Evolutionary conservation across 176 grass and related monocot species (phyloP).

Genomic region (Carex parvula): DNA sequence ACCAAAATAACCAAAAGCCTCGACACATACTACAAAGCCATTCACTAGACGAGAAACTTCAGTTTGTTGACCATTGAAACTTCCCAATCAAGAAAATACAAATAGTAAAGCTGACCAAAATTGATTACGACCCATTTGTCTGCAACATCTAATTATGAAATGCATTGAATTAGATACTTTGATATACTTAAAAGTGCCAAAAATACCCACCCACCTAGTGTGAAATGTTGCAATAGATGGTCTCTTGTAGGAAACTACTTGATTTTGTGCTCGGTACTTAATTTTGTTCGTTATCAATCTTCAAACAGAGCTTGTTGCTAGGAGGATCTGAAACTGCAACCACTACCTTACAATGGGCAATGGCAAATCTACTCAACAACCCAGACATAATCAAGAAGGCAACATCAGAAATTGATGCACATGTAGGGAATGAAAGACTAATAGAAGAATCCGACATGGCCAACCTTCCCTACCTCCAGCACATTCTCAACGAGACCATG

Average conservation of each 20-base stretch:
- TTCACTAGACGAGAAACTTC: neutral
- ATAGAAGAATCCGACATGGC: constrained; percentile 23
- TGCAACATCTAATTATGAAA: neutral
- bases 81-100: neutral
- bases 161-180: neutral
- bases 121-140: too few species aligned
- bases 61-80: neutral
- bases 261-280: too few species aligned
- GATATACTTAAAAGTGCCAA: neutral
- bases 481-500: neutral
- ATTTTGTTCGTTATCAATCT: neutral
- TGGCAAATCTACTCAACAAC: constrained; percentile 10
- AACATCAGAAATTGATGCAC: neutral
- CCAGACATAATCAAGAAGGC: constrained; percentile 12
- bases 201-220: neutral
- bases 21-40: neutral
- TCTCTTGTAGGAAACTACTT: too few species aligned
- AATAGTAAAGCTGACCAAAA: too few species aligned
- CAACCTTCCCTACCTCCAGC: constrained; percentile 12
- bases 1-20: too few species aligned
- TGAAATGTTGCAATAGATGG: neutral
- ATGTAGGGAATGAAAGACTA: constrained; percentile 7
- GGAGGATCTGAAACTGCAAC: constrained; percentile 16
- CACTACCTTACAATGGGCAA: constrained; percentile 1
- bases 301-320: constrained; percentile 5